Evolutionary conservation across 345 rosid genomes (phyloP), one percentile per base, ranked within the genome.

Genomic region (Heritiera littoralis): DNA sequence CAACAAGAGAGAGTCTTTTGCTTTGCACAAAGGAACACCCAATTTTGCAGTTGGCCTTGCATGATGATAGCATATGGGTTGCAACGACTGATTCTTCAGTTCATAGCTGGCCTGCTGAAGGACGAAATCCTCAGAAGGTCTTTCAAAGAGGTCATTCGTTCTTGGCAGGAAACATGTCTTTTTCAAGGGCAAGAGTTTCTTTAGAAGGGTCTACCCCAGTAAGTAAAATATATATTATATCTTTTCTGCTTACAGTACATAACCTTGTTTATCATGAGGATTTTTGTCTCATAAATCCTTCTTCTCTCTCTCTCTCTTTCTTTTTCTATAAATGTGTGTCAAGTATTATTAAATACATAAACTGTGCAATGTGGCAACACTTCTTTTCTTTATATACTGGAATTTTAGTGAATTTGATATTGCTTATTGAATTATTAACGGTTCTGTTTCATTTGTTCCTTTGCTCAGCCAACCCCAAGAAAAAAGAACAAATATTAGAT

Each of bases 131-230:
- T 81, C 97, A 94, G 77, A 94, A 90, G 84, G 84, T 89, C 78
- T 93, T 97, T 84, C 87, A 92, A 81, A 91, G 86, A 85, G 98
- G 98, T 48, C 96, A 94, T 80, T 91, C 99, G 55, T 97, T 97
- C 84, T 86, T 97, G 85, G 98, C 98, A 77, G 99, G 99, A 81
- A 97, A 94, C 79, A 87, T 94, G 81, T 94, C 98, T 30, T 97
- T 97, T 87, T 87, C 97, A 43, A 94, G 99, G 89, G 96, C 98
- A 74, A 91, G 98, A 84, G 93, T 92, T 76, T 97, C 99, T 48
- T 85, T 97, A 77, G 99, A 97, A 89, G 99, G 98, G 83, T 88
- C 92, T 76, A 91, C 89, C 32, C 97, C 92, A 5, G 99, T 97
- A 89, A 90, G 98, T 86, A 79, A 14, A 5, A 11, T 51, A 41